Conservation (phyloP, 441 rosid species). For the Arabidopsis lyrata region DNA sequence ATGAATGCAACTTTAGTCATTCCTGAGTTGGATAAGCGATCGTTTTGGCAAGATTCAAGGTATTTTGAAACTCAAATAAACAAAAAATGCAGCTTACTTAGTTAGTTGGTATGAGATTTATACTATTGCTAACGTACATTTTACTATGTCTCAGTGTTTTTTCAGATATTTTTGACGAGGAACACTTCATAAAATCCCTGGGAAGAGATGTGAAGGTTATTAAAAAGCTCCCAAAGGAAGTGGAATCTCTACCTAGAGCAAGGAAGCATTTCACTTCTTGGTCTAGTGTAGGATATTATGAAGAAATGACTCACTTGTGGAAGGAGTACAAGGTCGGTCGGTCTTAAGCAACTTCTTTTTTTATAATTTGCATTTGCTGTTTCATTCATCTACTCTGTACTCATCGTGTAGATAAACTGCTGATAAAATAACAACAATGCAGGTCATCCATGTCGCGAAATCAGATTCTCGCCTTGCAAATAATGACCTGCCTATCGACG, state of each 20-base stretch:
- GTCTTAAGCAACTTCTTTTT: conserved; percentile 10
- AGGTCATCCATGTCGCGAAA: conserved; percentile 91
- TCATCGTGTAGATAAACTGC: not conserved
- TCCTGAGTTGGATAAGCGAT: conserved; percentile 88
- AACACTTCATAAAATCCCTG: conserved; percentile 70
- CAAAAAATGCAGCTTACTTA: not conserved
- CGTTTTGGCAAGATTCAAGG: conserved; percentile 99
- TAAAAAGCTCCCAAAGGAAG: conserved; percentile 75
- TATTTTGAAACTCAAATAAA: conserved; percentile 38
- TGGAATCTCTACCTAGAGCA: conserved; percentile 78
- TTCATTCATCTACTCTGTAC: conserved; percentile 2
- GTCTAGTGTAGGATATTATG: conserved; percentile 80
- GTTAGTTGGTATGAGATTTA: conserved; percentile 12
- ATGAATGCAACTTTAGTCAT: conserved; percentile 95
- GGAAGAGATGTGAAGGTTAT: conserved; percentile 75
- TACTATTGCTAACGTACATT: conserved; percentile 18
- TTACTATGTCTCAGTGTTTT: conserved; percentile 60
- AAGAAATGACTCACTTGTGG: conserved; percentile 80
- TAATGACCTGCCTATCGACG: conserved; percentile 84
- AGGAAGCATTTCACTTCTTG: conserved; percentile 93
- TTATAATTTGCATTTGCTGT: not conserved
- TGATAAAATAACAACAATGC: conserved; percentile 38
- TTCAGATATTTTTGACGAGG: conserved; percentile 86
- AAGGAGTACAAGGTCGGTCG: conserved; percentile 62
- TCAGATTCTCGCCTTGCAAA: conserved; percentile 98